Evolutionary conservation across 2,329 filamentous ascomycete genomes (phyloP), one percentile per base, ranked within the genome.

Genomic region (Albifimbria verrucaria): DNA sequence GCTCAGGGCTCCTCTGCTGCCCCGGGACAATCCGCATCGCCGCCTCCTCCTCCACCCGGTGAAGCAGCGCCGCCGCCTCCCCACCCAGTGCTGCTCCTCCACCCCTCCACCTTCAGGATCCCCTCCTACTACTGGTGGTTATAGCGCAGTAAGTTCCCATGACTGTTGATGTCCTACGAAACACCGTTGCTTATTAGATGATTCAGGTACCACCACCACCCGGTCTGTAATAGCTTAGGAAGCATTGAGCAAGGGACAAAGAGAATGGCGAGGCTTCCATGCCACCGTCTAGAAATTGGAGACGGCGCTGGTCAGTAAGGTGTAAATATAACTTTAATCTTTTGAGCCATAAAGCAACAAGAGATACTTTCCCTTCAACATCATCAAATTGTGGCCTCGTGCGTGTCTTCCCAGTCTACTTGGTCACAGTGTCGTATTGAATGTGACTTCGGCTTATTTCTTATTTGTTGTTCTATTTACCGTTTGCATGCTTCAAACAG

Each of bases 51-150:
- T 11, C 82, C 83, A 51, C 75, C 68, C 55, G 81, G 82, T 59
- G 79, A 83, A 52, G 82, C 84, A 50, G 86, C 87, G 12, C 86
- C 86, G 18, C 84, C 85, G 20, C 83, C 84, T 3, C 80, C 81
- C 80, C 81, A 32, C 75, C 79, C 23, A 78, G 72, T 52, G 67
- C 81, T 53, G 73, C 79, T 32, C 82, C 82, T 25, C 85, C 85
- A 11, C 84, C 72, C 68, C 69, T 44, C 70, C 72, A 9, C 67
- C 68, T n/a, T 71, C 76, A 6, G 79, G 79, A 42, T 71, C 74
- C 7, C 76, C 80, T 46, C 76, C 80, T n/a, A 78, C 79, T 52
- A 66, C 66, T 43, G 72, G 76, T 48, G 75, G 79, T 47, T 91
- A 89, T 65, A 84, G 81, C 61, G 78, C 85, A 62, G 87, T 88